Conservation (phyloP, 2,329 filamentous ascomycete genomes). For the Ophiostoma montium region DNA sequence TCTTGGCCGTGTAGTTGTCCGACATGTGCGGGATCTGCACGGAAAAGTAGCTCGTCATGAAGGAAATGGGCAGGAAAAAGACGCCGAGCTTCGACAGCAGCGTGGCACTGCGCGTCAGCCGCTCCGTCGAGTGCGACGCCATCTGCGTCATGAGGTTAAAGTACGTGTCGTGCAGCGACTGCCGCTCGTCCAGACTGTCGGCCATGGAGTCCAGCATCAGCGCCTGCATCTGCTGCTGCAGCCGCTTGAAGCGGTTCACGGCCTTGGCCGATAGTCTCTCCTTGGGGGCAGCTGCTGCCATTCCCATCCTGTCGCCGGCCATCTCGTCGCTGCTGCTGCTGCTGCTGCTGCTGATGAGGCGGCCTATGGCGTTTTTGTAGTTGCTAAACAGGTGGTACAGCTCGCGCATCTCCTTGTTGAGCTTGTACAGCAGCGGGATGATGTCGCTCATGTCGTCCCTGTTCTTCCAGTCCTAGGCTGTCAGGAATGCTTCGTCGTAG, state of each 20-base stretch:
- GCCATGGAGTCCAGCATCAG: slow-evolving; percentile 48
- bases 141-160: slow-evolving; percentile 67
- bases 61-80: slow-evolving; percentile 58
- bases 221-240: slow-evolving; percentile 43
- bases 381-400: slow-evolving; percentile 45
- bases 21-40: slow-evolving; percentile 46
- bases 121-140: slow-evolving; percentile 57
- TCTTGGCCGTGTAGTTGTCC: slow-evolving; percentile 40
- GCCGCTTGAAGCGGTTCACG: slow-evolving; percentile 41
- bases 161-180: slow-evolving; percentile 57
- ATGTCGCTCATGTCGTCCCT: slow-evolving; percentile 33
- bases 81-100: slow-evolving; percentile 62
- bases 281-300: not conserved
- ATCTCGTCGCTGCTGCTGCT: slow-evolving; percentile 3
- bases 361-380: slow-evolving; percentile 45
- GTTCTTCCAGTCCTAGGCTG: slow-evolving; percentile 12
- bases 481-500: not conserved
- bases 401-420: slow-evolving; percentile 46
- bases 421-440: slow-evolving; percentile 41
- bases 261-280: slow-evolving; percentile 30
- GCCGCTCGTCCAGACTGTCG: slow-evolving; percentile 54
- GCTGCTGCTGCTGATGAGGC: slow-evolving; percentile 33
- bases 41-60: slow-evolving; percentile 64
- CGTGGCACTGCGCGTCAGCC: slow-evolving; percentile 56
- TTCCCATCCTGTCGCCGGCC: not conserved